A percentile compares a stretch with the other conserved stretches of the same genome.
phyloP scores from a whole-genome alignment of 176 grass and related monocot genomes.

The Alloteropsis semialata region DNA sequence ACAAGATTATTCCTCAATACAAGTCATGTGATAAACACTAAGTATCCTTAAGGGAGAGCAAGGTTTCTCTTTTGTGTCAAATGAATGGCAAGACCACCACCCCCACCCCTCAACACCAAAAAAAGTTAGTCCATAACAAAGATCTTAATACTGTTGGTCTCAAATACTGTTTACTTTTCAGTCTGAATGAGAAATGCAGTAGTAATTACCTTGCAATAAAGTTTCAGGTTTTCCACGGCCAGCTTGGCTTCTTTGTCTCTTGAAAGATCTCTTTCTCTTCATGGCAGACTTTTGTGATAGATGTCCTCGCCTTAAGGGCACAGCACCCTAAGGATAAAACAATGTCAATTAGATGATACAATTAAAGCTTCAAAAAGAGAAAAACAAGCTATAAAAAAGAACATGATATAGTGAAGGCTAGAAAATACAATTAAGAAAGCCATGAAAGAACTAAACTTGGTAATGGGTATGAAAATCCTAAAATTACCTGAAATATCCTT shows the following conservation, averaged over 20 bases:
- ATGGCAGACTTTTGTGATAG: slow-evolving; percentile 58
- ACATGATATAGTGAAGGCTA: slow-evolving; percentile 12
- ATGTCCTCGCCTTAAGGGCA: slow-evolving; percentile 34
- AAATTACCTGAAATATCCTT: slow-evolving; percentile 83
- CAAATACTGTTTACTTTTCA: neutral
- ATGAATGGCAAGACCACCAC: neutral
- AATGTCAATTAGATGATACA: slow-evolving; percentile 22
- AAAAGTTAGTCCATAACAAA: too few relatives aligned
- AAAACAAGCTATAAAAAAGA: neutral
- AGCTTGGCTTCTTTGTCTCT: slow-evolving; percentile 67
- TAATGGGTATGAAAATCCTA: neutral
- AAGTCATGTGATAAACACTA: neutral
- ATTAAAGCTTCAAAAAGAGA: neutral
- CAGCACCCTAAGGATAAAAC: slow-evolving; percentile 40
- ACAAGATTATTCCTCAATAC: neutral
- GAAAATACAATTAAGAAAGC: neutral
- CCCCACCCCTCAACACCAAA: too few relatives aligned
- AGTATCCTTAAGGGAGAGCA: neutral
- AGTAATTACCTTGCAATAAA: slow-evolving; percentile 52
- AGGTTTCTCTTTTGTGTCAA: neutral
- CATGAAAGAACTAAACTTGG: neutral
- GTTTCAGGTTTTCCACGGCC: slow-evolving; percentile 54
- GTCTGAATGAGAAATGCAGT: neutral
- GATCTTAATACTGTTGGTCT: neutral
- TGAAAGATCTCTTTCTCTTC: slow-evolving; percentile 80